phyloP scores from a whole-genome alignment of 2,329 filamentous ascomycete genomes.

The Fusarium circinatum region DNA sequence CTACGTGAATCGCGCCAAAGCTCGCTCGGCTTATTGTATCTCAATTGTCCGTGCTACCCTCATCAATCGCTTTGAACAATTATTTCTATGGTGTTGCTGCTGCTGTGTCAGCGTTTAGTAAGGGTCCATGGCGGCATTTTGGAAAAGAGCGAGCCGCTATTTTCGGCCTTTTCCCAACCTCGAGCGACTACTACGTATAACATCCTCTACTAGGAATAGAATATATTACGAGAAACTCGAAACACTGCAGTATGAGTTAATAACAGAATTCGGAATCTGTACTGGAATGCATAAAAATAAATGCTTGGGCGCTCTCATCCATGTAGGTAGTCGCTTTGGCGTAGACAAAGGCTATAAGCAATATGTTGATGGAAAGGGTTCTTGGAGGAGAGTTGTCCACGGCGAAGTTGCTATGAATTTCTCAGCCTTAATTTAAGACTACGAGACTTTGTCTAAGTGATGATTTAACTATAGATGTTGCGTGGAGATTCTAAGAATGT shows the following conservation, averaged over 20 bases:
- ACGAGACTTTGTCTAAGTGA: too few species aligned
- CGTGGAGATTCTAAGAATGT: not conserved
- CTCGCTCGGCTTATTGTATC: not conserved
- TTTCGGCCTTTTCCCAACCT: not conserved
- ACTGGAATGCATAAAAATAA: too few species aligned
- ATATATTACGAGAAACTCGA: not conserved
- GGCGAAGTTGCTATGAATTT: too few species aligned
- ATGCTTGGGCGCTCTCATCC: too few species aligned
- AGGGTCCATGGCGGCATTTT: not conserved
- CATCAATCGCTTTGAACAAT: not conserved
- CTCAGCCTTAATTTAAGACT: too few species aligned
- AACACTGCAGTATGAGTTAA: too few species aligned
- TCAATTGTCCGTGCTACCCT: not conserved
- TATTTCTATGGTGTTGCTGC: not conserved
- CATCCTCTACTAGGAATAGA: not conserved
- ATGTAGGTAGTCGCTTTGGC: too few species aligned
- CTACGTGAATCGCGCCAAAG: accelerated
- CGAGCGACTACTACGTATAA: not conserved
- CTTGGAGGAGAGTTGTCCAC: too few species aligned
- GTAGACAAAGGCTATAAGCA: too few species aligned
- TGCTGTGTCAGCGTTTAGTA: not conserved
- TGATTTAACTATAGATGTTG: too few species aligned
- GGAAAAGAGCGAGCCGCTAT: not conserved
- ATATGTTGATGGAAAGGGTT: too few species aligned
- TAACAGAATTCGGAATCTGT: too few species aligned